These are phyloP conservation scores for Aspergillus tanneri DNA, from an alignment of 2,329 filamentous ascomycete species.

Conservation along the genomic window DNA sequence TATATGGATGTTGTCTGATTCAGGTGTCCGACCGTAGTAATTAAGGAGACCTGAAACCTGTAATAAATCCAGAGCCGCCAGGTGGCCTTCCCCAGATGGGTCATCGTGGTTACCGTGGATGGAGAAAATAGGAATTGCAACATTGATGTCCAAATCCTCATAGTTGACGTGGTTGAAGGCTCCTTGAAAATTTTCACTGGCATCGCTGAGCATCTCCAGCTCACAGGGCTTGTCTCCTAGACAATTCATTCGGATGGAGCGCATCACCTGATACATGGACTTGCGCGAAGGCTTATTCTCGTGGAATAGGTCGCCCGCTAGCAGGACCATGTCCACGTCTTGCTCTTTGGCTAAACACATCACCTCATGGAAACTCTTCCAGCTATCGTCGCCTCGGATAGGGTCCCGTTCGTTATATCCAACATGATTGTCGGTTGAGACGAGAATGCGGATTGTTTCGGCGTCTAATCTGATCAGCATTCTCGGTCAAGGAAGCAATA, in stretches of 20 bases:
- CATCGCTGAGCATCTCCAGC: conserved; percentile 90
- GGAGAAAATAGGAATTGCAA: conserved; percentile 95
- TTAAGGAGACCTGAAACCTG: conserved; percentile 91
- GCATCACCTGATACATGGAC: conserved; percentile 96
- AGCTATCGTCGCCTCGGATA: conserved; percentile 94
- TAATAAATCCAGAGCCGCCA: conserved; percentile 84
- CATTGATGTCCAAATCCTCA: conserved; percentile 94
- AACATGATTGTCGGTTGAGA: conserved; percentile 97
- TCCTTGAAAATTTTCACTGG: conserved; percentile 83
- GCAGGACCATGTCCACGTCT: conserved; percentile 96
- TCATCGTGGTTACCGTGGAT: conserved; percentile 99
- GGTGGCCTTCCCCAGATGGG: conserved; percentile 91
- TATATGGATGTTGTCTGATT: conserved; percentile 88
- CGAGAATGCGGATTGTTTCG: conserved; percentile 90
- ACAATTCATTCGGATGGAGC: conserved; percentile 87
- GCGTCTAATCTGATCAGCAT: conserved; percentile 44
- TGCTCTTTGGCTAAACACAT: conserved; percentile 81
- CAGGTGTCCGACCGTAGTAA: conserved; percentile 88
- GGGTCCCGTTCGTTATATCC: conserved; percentile 92
- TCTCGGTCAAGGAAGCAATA: neutral
- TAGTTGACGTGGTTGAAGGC: conserved; percentile 96
- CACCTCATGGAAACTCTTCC: conserved; percentile 93
- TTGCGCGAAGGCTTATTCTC: conserved; percentile 97
- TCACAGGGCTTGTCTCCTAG: conserved; percentile 94
- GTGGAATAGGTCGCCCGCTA: conserved; percentile 94